phyloP scores from a whole-genome alignment of 192 early-diverging fungal genomes.

The Tieghemiomyces parasiticus region DNA sequence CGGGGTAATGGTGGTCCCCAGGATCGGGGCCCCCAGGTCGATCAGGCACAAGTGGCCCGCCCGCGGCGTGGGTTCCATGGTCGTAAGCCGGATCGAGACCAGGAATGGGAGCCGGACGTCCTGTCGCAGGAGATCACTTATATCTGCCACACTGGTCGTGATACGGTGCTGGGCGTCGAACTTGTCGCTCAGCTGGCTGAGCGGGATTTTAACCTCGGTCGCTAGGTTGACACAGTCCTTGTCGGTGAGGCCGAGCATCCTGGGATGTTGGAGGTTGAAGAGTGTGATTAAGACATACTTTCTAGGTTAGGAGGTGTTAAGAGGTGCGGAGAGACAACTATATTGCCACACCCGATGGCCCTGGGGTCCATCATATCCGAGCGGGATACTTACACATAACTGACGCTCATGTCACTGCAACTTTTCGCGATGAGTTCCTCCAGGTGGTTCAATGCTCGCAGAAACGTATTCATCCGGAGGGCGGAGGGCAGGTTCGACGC shows the following conservation, averaged over 20 bases:
- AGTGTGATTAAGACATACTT: too few relatives aligned
- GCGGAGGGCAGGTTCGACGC: not conserved
- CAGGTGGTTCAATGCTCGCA: not conserved
- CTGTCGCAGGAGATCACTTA: constrained; percentile 3
- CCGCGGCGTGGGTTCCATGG: not conserved
- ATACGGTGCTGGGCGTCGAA: not conserved
- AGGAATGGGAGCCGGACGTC: constrained; percentile 4
- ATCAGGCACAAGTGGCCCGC: constrained; percentile 5
- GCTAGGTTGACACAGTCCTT: constrained; percentile 2
- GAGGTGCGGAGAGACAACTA: too few relatives aligned
- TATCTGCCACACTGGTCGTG: not conserved
- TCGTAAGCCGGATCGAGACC: constrained; percentile 2
- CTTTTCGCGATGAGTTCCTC: not conserved
- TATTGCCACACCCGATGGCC: too few relatives aligned
- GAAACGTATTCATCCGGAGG: not conserved
- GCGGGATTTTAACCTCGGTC: not conserved
- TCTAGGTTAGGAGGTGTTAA: too few relatives aligned
- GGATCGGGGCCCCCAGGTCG: not conserved
- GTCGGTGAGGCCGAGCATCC: constrained; percentile 9
- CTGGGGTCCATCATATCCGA: too few relatives aligned
- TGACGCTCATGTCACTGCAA: not conserved
- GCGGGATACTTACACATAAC: not conserved
- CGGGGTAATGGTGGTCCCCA: not conserved
- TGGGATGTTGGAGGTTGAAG: too few relatives aligned
- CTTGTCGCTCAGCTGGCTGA: not conserved